Evolutionary conservation across 108 stramenopile species (phyloP).

Genomic region (Cylindrotheca fusiformis): DNA sequence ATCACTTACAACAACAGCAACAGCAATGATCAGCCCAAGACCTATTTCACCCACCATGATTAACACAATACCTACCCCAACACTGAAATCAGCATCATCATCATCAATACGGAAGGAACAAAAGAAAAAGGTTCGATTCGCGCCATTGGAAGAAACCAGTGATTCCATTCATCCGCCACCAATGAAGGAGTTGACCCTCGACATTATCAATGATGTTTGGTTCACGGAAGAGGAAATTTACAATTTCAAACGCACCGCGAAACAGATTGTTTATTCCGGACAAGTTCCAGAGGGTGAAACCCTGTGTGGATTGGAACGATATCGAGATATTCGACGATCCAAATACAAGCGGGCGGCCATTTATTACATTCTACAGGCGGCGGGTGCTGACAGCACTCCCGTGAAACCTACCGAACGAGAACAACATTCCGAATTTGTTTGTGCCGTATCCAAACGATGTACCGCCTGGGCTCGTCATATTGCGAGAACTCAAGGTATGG

Average conservation of each 20-base stretch:
- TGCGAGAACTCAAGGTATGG: constrained; percentile 17
- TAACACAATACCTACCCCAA: too few species aligned
- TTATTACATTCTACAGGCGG: neutral
- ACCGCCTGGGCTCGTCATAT: constrained; percentile 26
- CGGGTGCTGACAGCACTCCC: neutral
- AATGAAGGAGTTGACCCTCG: neutral
- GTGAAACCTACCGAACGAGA: too few species aligned
- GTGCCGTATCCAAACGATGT: constrained; percentile 15
- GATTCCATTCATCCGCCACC: too few species aligned
- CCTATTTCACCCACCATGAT: too few species aligned
- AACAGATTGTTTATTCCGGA: neutral
- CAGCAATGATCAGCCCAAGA: too few species aligned
- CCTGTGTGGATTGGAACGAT: neutral
- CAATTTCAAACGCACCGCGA: neutral
- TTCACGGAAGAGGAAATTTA: neutral
- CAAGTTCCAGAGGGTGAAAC: neutral
- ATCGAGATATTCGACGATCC: neutral
- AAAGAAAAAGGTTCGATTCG: too few species aligned
- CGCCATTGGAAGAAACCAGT: too few species aligned
- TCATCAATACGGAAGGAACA: too few species aligned
- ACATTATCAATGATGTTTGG: neutral
- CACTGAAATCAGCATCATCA: too few species aligned
- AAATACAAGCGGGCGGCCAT: neutral
- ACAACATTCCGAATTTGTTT: constrained; percentile 21
- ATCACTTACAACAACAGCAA: too few species aligned